Percentiles rank a stretch among this genome's conserved stretches.
Evolutionary conservation across 2,329 filamentous ascomycete genomes (phyloP).

Genomic region (Cordyceps pruinosa): DNA sequence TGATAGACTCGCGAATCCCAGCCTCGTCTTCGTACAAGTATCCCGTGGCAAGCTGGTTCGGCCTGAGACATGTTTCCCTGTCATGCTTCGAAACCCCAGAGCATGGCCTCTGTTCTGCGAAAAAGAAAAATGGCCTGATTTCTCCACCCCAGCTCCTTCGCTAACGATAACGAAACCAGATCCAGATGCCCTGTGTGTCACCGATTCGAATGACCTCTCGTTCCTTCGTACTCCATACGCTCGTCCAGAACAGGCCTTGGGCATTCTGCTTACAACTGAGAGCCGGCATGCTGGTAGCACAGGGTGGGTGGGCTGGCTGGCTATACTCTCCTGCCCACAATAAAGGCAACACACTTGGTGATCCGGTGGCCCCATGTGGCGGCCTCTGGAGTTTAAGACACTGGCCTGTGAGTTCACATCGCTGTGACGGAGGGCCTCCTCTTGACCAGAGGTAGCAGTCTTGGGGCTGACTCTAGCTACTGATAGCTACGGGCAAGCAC

Average conservation of each 20-base stretch:
- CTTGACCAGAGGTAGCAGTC: not conserved
- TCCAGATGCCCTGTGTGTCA: not conserved
- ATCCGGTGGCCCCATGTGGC: not conserved
- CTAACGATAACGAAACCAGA: not conserved
- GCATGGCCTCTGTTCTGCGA: not conserved
- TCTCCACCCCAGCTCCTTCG: not conserved
- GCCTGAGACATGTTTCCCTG: conserved; percentile 1
- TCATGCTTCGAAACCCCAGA: not conserved
- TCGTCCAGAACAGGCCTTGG: too few species aligned
- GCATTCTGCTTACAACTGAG: not conserved
- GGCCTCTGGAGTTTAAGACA: not conserved
- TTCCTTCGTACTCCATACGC: too few species aligned
- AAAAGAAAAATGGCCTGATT: not conserved
- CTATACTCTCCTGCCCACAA: not conserved
- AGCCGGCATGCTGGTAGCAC: not conserved
- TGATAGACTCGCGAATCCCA: not conserved
- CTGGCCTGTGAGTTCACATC: not conserved
- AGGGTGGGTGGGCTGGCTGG: not conserved
- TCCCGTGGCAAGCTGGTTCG: not conserved
- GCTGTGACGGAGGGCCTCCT: not conserved
- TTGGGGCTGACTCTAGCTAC: not conserved
- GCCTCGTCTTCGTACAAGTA: not conserved
- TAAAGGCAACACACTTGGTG: not conserved
- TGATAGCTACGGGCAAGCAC: too few species aligned
- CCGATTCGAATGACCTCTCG: not conserved